phyloP scores from a whole-genome alignment of 2,329 filamentous ascomycete species.

The Grosmannia huntii region DNA sequence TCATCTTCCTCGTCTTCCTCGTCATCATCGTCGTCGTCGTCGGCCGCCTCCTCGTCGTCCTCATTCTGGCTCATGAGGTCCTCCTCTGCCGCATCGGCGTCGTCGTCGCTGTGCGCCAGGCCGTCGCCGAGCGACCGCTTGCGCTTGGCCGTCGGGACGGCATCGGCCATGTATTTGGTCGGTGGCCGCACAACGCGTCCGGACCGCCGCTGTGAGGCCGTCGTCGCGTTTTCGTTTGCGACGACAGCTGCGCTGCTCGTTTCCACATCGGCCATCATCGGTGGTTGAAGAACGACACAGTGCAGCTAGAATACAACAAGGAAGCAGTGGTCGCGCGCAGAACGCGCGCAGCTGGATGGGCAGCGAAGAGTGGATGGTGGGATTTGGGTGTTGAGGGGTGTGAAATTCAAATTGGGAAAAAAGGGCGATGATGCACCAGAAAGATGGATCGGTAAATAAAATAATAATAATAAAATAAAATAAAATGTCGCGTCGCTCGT shows the following conservation, averaged over 20 bases:
- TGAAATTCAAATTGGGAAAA: not conserved
- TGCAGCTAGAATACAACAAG: not conserved
- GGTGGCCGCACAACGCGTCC: conserved; percentile 53
- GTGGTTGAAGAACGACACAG: not conserved
- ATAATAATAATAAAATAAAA: conserved; percentile 3
- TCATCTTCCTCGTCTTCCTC: conserved; percentile 21
- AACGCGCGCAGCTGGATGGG: not conserved
- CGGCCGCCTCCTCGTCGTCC: conserved; percentile 15
- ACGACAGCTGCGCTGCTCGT: not conserved
- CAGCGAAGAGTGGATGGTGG: not conserved
- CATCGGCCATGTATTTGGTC: conserved; percentile 45
- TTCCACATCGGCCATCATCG: not conserved
- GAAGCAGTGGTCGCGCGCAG: not conserved
- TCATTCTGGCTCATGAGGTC: conserved; percentile 18
- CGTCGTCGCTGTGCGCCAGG: conserved; percentile 22
- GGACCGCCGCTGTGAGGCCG: conserved; percentile 49
- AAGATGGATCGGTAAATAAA: conserved; percentile 1
- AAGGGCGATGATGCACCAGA: not conserved
- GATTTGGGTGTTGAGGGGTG: not conserved
- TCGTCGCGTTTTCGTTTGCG: conserved; percentile 18
- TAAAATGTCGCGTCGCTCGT: conserved; percentile 13
- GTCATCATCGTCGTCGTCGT: conserved; percentile 25
- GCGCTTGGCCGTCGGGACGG: conserved; percentile 38
- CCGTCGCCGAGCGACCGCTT: conserved; percentile 31
- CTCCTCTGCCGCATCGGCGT: conserved; percentile 28